phyloP scores from a whole-genome alignment of 2,329 filamentous ascomycete species.

The Lachnellula cervina region DNA sequence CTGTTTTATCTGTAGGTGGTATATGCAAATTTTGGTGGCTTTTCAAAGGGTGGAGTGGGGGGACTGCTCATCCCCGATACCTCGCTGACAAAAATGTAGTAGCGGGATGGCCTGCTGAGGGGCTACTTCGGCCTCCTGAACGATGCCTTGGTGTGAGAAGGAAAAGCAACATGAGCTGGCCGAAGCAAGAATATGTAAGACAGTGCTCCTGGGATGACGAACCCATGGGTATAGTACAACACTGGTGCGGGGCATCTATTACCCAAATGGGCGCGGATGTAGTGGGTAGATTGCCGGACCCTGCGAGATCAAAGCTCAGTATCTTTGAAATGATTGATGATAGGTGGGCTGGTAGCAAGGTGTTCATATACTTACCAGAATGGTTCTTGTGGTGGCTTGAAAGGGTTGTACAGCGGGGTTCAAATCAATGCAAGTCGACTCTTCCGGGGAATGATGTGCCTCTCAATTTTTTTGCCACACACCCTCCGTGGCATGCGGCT shows the following conservation, averaged over 20 bases:
- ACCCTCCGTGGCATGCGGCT: background rate
- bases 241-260: constrained; percentile 14
- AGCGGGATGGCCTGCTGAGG: constrained; percentile 18
- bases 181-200: constrained; percentile 20
- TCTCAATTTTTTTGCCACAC: background rate
- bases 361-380: background rate
- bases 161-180: constrained; percentile 13
- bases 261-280: constrained; percentile 13
- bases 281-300: constrained; percentile 7
- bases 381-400: background rate
- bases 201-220: background rate
- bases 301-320: background rate
- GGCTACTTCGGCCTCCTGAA: constrained; percentile 21
- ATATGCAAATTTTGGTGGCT: constrained; percentile 1
- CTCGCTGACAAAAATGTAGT: constrained; percentile 8
- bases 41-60: background rate
- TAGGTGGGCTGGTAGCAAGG: background rate
- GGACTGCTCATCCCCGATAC: background rate
- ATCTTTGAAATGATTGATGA: background rate
- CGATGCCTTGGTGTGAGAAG: constrained; percentile 19
- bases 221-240: background rate
- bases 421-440: background rate
- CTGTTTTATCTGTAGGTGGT: background rate
- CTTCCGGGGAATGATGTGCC: background rate
- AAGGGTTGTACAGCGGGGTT: background rate